Evolutionary conservation across 2,329 filamentous ascomycete species (phyloP), one percentile per base, ranked within the genome.

Genomic region (Fusarium globosum): DNA sequence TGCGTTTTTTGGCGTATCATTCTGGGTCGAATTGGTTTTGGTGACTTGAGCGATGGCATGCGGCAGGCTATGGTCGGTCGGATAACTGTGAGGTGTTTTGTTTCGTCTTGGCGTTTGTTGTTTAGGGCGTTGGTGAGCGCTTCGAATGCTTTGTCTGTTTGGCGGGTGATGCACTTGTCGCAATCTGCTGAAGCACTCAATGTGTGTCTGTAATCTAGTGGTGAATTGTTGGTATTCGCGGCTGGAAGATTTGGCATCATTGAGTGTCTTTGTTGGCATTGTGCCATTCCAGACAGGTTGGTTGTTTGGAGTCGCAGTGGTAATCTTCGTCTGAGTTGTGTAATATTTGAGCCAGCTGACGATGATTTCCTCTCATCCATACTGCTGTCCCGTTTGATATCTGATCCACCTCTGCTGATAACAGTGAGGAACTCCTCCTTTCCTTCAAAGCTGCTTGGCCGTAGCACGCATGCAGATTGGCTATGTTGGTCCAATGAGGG

Each of bases 71-170:
- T 63, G 9, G 35, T 55, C 8, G 65, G 38, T 51, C 49, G 57
- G 4, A 51, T 12, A 16, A 64, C 18, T 3, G 65, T 38, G 4
- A n/a, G 8, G 28, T 41, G 41, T 28, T 39, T 51, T 41, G 46
- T 45, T 16, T 43, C 16, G 9, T 41, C 35, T 26, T 38, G 36
- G 45, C 20, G 38, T 36, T 64, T 69, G 6, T 36, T 55, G 18
- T 39, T 43, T 0, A 71, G 48, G 8, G 28, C 53, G 2, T 66
- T 9, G 30, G 53, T 43, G 13, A 71, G 61, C 3, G 67, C 67
- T 9, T 67, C 61, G 21, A 66, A 70, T 14, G 67, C 61, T 33
- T 51, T 46, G 26, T 71, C 68, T 13, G 67, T 61, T 10, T 70
- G 42, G 7, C 14, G 41, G 12, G 43, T 18, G 5, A 69, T 33